Conservation (phyloP, 225 moss, liverwort and hornwort genomes). For the Physcomitrium patens region DNA sequence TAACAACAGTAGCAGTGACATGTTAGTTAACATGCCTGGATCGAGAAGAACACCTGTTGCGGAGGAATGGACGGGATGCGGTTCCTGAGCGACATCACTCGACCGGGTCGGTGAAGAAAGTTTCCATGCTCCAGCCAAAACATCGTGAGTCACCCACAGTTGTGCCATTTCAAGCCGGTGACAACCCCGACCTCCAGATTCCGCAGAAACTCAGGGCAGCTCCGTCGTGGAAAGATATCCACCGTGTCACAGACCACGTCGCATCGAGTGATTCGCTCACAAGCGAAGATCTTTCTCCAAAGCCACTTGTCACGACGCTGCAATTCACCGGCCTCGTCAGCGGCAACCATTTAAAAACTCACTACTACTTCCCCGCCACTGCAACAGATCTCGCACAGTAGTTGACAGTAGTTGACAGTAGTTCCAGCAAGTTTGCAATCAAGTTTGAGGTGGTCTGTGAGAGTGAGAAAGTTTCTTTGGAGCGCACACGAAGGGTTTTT, state of each 20-base stretch:
- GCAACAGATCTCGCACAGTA: too few relatives aligned
- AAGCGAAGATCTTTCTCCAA: not conserved
- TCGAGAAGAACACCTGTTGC: too few relatives aligned
- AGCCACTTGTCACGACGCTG: slow-evolving; percentile 18
- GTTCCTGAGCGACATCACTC: not conserved
- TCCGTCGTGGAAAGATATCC: slow-evolving; percentile 2
- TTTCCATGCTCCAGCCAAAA: not conserved
- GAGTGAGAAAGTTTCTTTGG: too few relatives aligned
- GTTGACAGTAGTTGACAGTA: too few relatives aligned
- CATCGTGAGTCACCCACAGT: not conserved
- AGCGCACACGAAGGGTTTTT: too few relatives aligned
- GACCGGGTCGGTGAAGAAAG: not conserved
- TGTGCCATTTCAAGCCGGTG: not conserved
- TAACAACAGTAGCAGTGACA: too few relatives aligned
- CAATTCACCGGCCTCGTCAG: not conserved
- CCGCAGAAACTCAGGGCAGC: not conserved
- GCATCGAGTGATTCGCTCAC: slow-evolving; percentile 16
- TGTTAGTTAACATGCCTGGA: too few relatives aligned
- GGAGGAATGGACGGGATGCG: too few relatives aligned
- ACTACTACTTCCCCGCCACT: rapidly evolving
- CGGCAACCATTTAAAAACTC: not conserved
- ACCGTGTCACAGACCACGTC: slow-evolving; percentile 34
- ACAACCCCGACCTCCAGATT: not conserved
- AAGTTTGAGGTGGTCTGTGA: too few relatives aligned
- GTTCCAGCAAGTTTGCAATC: too few relatives aligned